Conservation (phyloP, 768 basidiomycete genomes). For the Kondoa subrosea region DNA sequence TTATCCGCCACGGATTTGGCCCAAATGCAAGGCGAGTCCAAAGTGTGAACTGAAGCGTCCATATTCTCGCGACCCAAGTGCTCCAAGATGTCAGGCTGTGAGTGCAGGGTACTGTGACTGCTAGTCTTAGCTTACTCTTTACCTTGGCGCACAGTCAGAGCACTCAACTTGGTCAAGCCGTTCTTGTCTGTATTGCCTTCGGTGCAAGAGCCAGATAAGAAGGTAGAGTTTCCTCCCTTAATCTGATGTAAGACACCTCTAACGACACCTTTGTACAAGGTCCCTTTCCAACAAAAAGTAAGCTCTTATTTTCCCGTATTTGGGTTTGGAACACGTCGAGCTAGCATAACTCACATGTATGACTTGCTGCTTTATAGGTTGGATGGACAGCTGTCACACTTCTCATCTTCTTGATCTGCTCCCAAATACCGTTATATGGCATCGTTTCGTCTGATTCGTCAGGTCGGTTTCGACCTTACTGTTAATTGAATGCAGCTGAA, state of each 20-base stretch:
- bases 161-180: constrained; percentile 9
- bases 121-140: no score
- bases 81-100: background rate
- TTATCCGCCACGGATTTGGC: no score
- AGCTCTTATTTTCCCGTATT: no score
- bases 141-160: background rate
- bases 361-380: constrained; percentile 17
- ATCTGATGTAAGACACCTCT: no score
- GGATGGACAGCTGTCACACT: constrained; percentile 98
- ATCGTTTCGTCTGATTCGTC: constrained; percentile 99
- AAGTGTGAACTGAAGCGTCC: no score
- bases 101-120: no score
- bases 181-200: constrained; percentile 6
- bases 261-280: constrained; percentile 14
- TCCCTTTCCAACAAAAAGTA: constrained; percentile 24
- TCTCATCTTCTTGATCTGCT: constrained; percentile 98
- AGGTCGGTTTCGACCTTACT: constrained; percentile 14
- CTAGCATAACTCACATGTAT: background rate
- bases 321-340: background rate
- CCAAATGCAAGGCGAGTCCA: no score
- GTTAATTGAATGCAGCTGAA: background rate
- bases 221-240: background rate
- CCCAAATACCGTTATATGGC: constrained; percentile 95
- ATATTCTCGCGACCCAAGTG: no score
- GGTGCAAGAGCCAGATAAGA: constrained; percentile 7